Percentiles rank a stretch among this genome's conserved stretches.
Evolutionary conservation across 1,284 basidiomycete species (phyloP).

Genomic region (Sporisorium exsertum): DNA sequence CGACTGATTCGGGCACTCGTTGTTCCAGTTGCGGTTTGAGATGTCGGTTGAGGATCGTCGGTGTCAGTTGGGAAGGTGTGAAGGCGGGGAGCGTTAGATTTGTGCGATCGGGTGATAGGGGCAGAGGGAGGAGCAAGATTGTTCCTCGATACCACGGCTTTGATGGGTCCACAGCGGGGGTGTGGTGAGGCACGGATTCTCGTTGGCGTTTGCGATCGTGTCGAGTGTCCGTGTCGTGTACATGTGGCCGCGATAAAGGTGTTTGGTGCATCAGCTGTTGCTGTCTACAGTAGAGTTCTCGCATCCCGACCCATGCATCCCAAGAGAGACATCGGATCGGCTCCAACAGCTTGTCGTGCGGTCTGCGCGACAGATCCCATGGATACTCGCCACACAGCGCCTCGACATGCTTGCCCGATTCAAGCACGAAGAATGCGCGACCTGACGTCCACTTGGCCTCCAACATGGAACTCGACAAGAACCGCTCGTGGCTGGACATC

Average conservation of each 20-base stretch:
- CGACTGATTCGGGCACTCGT: constrained; percentile 24
- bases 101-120: neutral
- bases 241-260: too few species aligned
- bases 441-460: constrained; percentile 33
- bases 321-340: constrained; percentile 32
- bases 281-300: constrained; percentile 11
- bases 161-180: too few species aligned
- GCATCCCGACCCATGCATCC: constrained; percentile 21
- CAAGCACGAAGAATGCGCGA: constrained; percentile 25
- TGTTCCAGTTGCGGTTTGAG: constrained; percentile 40
- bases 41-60: constrained; percentile 15
- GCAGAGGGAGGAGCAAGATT: constrained; percentile 19
- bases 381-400: constrained; percentile 4
- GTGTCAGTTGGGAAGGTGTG: constrained; percentile 7
- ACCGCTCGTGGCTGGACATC: neutral
- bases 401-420: constrained; percentile 8
- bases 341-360: neutral
- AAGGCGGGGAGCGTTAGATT: neutral
- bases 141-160: constrained; percentile 16
- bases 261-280: neutral
- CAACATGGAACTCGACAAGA: neutral
- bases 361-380: constrained; percentile 19
- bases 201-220: constrained; percentile 7
- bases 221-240: neutral
- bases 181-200: too few species aligned